These are phyloP conservation scores for Dunaliella primolecta DNA, from an alignment of 139 green algal genomes.

Conservation along the genomic window DNA sequence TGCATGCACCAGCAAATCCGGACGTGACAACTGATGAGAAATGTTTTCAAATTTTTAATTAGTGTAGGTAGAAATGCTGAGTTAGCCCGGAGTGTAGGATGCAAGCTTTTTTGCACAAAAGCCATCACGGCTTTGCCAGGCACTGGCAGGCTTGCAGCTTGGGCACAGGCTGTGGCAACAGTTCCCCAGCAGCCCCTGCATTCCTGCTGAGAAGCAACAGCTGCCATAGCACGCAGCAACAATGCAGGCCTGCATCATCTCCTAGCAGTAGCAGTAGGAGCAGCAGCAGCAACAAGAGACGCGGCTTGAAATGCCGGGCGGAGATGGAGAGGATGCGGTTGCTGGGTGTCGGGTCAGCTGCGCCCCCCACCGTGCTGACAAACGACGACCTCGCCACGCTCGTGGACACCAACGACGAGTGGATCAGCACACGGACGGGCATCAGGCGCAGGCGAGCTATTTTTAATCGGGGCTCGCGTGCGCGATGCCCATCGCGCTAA, in stretches of 20 bases:
- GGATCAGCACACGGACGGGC: conserved; percentile 90
- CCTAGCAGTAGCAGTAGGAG: background rate
- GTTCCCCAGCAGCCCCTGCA: background rate
- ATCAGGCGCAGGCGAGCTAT: conserved; percentile 59
- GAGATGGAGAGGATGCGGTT: conserved; percentile 35
- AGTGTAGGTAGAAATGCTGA: too few relatives aligned
- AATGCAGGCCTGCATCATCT: background rate
- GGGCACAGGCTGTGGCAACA: background rate
- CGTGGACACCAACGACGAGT: conserved; percentile 97
- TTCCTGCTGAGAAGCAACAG: background rate
- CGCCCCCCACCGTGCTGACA: conserved; percentile 75
- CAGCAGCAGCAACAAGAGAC: background rate
- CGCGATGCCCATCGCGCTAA: too few relatives aligned
- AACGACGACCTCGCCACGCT: conserved; percentile 89
- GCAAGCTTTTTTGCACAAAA: too few relatives aligned
- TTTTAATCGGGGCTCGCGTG: too few relatives aligned
- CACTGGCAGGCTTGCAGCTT: background rate
- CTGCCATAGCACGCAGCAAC: too few relatives aligned
- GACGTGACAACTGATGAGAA: too few relatives aligned
- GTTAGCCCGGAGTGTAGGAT: too few relatives aligned
- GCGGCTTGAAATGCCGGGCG: background rate
- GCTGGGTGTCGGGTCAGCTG: conserved; percentile 75
- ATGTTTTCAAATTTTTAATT: too few relatives aligned
- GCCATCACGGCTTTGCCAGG: background rate
- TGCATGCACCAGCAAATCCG: too few relatives aligned